A percentile compares a stretch with the other conserved stretches of the same genome.
phyloP scores from a whole-genome alignment of 2,329 filamentous ascomycete genomes.

The Aureobasidium lini region DNA sequence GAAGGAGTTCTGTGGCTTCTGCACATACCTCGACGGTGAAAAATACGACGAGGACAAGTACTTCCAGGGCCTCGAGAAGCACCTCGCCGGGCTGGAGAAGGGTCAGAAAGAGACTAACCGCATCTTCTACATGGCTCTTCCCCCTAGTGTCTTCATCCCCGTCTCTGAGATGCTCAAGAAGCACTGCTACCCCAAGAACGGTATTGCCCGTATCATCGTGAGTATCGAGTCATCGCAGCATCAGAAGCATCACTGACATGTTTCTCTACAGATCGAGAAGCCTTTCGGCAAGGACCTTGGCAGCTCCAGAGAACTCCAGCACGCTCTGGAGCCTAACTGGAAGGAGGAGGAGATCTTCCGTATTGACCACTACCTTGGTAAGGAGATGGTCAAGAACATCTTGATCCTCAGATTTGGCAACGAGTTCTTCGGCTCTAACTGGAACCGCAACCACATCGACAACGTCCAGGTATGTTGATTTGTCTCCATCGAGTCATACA shows the following conservation, averaged over 20 bases:
- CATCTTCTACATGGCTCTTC: slow-evolving; percentile 98
- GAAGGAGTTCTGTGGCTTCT: slow-evolving; percentile 77
- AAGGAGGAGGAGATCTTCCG: slow-evolving; percentile 98
- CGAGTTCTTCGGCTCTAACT: slow-evolving; percentile 96
- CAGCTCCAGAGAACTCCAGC: slow-evolving; percentile 90
- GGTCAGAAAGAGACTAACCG: slow-evolving; percentile 78
- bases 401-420: slow-evolving; percentile 96
- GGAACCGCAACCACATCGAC: slow-evolving; percentile 99
- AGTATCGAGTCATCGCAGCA: slow-evolving; percentile 28
- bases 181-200: slow-evolving; percentile 88
- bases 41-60: slow-evolving; percentile 89
- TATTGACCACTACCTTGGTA: slow-evolving; percentile 98
- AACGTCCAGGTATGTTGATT: slow-evolving; percentile 64
- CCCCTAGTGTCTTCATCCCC: slow-evolving; percentile 94
- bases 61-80: slow-evolving; percentile 76
- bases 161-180: slow-evolving; percentile 96
- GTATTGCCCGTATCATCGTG: slow-evolving; percentile 91
- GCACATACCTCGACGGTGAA: slow-evolving; percentile 92
- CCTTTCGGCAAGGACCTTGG: slow-evolving; percentile 95
- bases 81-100: slow-evolving; percentile 68
- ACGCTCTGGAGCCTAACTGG: slow-evolving; percentile 94
- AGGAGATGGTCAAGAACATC: slow-evolving; percentile 99
- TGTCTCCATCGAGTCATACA: background rate
- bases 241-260: slow-evolving; percentile 10
- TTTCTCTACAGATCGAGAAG: slow-evolving; percentile 73